phyloP scores from a whole-genome alignment of 352 stramenopile genomes.

The Globisporangium uncinulatum region DNA sequence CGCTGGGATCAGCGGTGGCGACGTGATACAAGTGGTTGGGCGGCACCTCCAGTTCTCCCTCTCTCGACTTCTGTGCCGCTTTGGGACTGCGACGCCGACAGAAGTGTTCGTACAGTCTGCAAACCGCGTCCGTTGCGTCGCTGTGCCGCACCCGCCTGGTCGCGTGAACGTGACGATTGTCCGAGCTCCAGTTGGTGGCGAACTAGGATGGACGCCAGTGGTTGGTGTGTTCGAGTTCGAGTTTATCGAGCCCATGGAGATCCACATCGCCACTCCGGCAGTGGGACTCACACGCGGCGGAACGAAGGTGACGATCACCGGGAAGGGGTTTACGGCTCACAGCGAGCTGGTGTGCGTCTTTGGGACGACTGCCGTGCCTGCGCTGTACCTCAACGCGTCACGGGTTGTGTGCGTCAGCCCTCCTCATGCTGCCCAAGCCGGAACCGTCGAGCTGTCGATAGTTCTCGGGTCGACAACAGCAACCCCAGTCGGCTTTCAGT shows the following conservation, averaged over 20 bases:
- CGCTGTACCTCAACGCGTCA: conserved; percentile 23
- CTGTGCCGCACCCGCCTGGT: conserved; percentile 18
- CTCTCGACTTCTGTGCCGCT: conserved; percentile 24
- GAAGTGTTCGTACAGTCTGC: conserved; percentile 8
- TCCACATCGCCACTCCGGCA: conserved; percentile 15
- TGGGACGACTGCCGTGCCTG: conserved; percentile 14
- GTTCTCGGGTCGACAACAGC: conserved; percentile 20
- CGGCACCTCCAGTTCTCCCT: conserved; percentile 13
- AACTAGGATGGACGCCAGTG: neutral
- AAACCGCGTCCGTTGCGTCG: conserved; percentile 19
- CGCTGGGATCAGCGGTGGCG: conserved; percentile 23
- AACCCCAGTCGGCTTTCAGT: conserved; percentile 18
- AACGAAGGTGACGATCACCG: conserved; percentile 17
- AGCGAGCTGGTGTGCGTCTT: conserved; percentile 30
- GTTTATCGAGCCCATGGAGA: conserved; percentile 29
- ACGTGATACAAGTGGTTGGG: conserved; percentile 22
- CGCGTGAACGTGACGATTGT: conserved; percentile 17
- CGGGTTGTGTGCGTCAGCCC: conserved; percentile 23
- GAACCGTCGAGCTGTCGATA: conserved; percentile 15
- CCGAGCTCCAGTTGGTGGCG: neutral
- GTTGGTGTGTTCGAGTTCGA: conserved; percentile 26
- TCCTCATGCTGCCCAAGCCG: conserved; percentile 16
- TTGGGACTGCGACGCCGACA: conserved; percentile 11
- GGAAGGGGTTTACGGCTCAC: conserved; percentile 33
- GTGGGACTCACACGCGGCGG: conserved; percentile 25